Evolutionary conservation across 2,329 filamentous ascomycete genomes (phyloP).

Genomic region (Plectosphaerella sp.): DNA sequence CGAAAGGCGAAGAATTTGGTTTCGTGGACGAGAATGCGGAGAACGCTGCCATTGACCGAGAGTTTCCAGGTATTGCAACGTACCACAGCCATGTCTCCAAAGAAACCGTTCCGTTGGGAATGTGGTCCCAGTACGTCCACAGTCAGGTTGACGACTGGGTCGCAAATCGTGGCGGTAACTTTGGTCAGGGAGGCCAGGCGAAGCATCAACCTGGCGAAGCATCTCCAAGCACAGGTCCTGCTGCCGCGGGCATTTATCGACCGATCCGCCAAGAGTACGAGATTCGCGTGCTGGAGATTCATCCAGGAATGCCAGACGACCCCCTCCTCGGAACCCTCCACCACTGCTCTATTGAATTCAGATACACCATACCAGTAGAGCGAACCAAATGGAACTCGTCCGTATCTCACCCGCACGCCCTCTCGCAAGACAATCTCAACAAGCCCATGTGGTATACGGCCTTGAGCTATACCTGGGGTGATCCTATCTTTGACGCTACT

Average conservation of each 20-base stretch:
- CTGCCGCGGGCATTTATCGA: background rate
- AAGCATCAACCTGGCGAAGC: no score
- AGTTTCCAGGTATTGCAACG: no score
- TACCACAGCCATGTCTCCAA: no score
- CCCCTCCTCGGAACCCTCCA: background rate
- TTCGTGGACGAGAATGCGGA: no score
- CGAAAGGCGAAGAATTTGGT: no score
- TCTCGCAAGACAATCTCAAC: background rate
- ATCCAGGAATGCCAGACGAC: background rate
- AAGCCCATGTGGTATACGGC: background rate
- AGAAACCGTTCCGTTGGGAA: no score
- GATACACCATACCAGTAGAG: background rate
- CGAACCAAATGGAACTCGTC: background rate
- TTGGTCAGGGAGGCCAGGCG: no score
- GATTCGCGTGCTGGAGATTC: slow-evolving; percentile 2
- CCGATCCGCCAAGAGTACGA: background rate
- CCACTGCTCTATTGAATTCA: slow-evolving; percentile 2
- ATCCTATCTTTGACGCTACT: background rate
- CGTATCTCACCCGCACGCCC: background rate
- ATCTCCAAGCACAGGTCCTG: no score
- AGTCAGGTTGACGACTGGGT: no score
- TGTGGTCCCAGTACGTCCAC: no score
- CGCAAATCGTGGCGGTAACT: no score
- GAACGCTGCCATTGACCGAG: no score
- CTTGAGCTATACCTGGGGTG: slow-evolving; percentile 4